Evolutionary conservation across 805 yeast genomes (phyloP), one percentile per base, ranked within the genome.

Genomic region (Torulaspora maleeae): DNA sequence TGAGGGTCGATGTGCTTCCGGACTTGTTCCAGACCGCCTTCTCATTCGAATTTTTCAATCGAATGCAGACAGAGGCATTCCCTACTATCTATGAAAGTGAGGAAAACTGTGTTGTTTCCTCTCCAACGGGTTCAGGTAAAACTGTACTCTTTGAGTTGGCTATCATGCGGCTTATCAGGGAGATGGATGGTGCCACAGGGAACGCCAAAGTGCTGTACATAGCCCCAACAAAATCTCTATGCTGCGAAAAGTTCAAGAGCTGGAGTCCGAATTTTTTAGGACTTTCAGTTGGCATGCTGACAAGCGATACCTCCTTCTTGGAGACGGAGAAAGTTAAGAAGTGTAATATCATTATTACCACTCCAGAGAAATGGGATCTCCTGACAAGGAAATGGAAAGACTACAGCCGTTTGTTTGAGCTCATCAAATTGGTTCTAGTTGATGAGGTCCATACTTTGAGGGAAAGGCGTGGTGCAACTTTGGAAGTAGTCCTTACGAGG

Each of bases 321-420:
- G 78, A 76, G 34, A 63, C 73, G 5, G 79, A 73, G 10, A 66
- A 60, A 32, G 77, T 74, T 3, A 69, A 69, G 56, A 69, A 62
- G n/a, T 70, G 79, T 1, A 74, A 75, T 45, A 67, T 79, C 4
- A 76, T 79, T 8, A 72, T 79, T 7, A 73, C 81, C 1, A 79
- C 83, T 1, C 83, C 83, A 3, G 83, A 79, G 56, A 79, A 79
- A 56, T 78, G 82, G 81, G 83, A 79, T 53, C 63, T 74, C 36
- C 61, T 78, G 45, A 76, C 83, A 0, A 64, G 82, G 50, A 73
- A 70, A 51, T 72, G 79, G 78, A 53, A 61, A 2, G 78, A 76
- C 50, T 70, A 64, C 50, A 53, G 54, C 22, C 66, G 59, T 27
- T 46, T 72, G 13, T 68, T 75, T 53, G 61, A 68, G 58, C 55